These are phyloP conservation scores for Diutina sp. DNA, from an alignment of 1,139 yeast species.

Conservation along the genomic window DNA sequence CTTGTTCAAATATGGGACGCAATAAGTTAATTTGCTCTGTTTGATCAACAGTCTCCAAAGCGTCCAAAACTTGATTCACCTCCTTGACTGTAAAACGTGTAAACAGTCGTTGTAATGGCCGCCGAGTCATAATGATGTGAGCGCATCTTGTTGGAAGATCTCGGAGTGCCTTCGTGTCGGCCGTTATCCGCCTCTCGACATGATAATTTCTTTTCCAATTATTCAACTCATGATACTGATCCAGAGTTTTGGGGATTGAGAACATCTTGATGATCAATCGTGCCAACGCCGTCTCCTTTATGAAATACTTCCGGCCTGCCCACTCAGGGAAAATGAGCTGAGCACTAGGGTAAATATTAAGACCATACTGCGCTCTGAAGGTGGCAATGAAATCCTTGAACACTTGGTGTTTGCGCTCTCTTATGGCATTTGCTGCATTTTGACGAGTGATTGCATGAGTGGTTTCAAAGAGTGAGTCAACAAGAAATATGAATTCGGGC, in stretches of 20 bases:
- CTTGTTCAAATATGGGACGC: slow-evolving; percentile 34
- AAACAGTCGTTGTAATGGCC: slow-evolving; percentile 29
- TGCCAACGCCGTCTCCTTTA: slow-evolving; percentile 39
- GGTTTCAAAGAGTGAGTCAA: not conserved
- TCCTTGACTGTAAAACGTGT: slow-evolving; percentile 36
- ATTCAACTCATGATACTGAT: slow-evolving; percentile 20
- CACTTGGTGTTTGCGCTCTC: not conserved
- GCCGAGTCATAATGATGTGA: slow-evolving; percentile 35
- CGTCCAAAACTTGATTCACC: slow-evolving; percentile 45
- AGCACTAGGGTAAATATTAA: slow-evolving; percentile 57
- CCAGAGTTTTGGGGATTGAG: slow-evolving; percentile 22
- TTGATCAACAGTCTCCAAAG: slow-evolving; percentile 22
- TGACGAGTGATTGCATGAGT: not conserved
- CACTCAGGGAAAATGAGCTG: slow-evolving; percentile 51
- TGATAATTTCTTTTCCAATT: slow-evolving; percentile 30
- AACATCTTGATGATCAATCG: slow-evolving; percentile 25
- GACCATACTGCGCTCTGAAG: slow-evolving; percentile 59
- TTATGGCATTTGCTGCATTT: not conserved
- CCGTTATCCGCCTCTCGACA: slow-evolving; percentile 14
- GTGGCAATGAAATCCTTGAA: slow-evolving; percentile 31
- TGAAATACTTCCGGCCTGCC: slow-evolving; percentile 39
- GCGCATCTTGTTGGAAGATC: slow-evolving; percentile 33
- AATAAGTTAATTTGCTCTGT: slow-evolving; percentile 29
- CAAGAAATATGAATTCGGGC: not conserved
- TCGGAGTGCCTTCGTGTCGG: slow-evolving; percentile 18